phyloP scores from a whole-genome alignment of 257 asterid genomes.

The Primulina eburnea region DNA sequence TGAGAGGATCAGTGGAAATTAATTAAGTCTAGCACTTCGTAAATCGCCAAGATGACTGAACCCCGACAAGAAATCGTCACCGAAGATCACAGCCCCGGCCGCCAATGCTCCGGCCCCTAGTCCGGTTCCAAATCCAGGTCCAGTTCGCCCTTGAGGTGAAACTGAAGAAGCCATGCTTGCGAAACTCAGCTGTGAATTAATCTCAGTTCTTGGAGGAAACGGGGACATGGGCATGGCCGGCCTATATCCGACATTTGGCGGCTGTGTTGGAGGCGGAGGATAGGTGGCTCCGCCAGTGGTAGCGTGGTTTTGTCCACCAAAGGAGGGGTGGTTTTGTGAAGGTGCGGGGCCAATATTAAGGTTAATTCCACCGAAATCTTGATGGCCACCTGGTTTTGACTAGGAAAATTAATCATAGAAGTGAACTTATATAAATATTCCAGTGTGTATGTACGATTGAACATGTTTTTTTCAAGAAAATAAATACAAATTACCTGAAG shows the following conservation, averaged over 20 bases:
- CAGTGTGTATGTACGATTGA: too few relatives aligned
- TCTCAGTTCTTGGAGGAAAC: slow-evolving; percentile 39
- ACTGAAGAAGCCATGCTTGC: slow-evolving; percentile 50
- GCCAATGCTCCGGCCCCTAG: slow-evolving; percentile 77
- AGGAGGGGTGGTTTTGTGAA: slow-evolving; percentile 18
- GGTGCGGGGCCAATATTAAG: slow-evolving; percentile 11
- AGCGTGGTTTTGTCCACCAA: slow-evolving; percentile 19
- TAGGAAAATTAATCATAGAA: neutral
- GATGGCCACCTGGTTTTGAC: slow-evolving; percentile 40
- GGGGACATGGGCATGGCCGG: slow-evolving; percentile 24
- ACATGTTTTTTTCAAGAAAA: too few relatives aligned
- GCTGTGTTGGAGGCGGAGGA: slow-evolving; percentile 31
- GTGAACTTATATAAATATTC: too few relatives aligned
- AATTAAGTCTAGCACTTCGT: slow-evolving; percentile 35
- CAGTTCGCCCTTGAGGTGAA: slow-evolving; percentile 38
- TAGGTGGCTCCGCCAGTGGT: slow-evolving; percentile 24
- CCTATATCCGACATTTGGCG: slow-evolving; percentile 54
- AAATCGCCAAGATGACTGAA: slow-evolving; percentile 40
- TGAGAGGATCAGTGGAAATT: slow-evolving; percentile 50
- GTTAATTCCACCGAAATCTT: slow-evolving; percentile 33
- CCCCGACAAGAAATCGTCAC: slow-evolving; percentile 72
- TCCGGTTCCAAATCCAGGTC: slow-evolving; percentile 66
- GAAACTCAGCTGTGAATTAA: slow-evolving; percentile 35
- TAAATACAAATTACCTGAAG: slow-evolving; percentile 13
- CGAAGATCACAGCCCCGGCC: slow-evolving; percentile 76